Conservation (phyloP, 2,329 filamentous ascomycete species). For the Colletotrichum sp. region DNA sequence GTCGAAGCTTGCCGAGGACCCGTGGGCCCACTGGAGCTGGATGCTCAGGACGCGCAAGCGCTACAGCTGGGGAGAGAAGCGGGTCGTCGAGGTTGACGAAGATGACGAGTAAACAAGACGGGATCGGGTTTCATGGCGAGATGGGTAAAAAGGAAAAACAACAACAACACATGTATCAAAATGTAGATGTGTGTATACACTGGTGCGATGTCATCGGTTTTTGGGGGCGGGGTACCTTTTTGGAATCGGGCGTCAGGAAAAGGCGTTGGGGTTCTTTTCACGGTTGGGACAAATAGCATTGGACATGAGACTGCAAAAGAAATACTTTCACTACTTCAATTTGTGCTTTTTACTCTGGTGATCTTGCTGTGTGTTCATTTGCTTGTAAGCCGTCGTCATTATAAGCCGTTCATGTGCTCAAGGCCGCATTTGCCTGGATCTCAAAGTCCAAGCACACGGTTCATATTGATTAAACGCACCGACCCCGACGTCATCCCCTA, state of each 20-base stretch:
- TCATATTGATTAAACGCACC: neutral
- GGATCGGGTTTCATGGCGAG: neutral
- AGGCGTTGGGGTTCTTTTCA: neutral
- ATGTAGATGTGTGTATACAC: neutral
- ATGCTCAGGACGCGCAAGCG: conserved; percentile 35
- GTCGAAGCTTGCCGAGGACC: conserved; percentile 35
- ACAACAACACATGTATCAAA: neutral
- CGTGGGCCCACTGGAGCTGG: conserved; percentile 45
- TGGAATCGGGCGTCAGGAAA: neutral
- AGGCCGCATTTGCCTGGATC: neutral
- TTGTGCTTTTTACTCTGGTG: neutral
- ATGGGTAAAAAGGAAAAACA: neutral
- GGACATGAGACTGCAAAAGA: neutral
- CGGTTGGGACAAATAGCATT: neutral
- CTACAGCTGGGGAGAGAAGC: conserved; percentile 31
- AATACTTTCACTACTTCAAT: neutral
- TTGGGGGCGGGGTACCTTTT: neutral
- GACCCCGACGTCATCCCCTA: neutral
- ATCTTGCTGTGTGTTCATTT: neutral
- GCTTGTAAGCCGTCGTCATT: neutral
- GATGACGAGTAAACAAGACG: neutral
- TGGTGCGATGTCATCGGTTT: neutral
- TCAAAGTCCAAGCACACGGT: neutral
- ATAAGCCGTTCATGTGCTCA: neutral
- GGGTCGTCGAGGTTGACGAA: neutral